These are phyloP conservation scores for Fusarium nelsonii DNA, from an alignment of 2,329 filamentous ascomycete genomes.

Conservation along the genomic window DNA sequence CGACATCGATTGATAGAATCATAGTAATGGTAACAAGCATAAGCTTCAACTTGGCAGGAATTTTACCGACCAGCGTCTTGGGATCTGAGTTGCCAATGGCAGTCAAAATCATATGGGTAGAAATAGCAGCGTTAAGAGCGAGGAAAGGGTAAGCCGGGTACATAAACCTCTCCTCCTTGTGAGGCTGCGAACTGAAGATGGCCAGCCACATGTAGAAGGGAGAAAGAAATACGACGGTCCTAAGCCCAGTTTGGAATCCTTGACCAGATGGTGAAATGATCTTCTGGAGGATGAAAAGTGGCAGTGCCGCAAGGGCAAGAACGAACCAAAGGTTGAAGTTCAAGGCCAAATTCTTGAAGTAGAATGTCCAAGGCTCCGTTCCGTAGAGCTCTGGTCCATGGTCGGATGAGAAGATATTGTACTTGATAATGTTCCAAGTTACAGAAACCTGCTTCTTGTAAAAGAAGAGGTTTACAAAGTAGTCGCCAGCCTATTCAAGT, in stretches of 20 bases:
- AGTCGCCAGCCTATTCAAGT: conserved; percentile 70
- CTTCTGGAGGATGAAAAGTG: conserved; percentile 81
- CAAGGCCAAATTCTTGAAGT: conserved; percentile 87
- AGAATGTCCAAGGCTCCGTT: conserved; percentile 97
- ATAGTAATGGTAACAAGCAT: conserved; percentile 70
- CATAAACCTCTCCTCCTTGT: conserved; percentile 99
- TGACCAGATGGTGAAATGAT: conserved; percentile 70
- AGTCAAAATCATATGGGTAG: conserved; percentile 82
- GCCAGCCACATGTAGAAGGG: conserved; percentile 96
- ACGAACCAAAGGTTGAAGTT: conserved; percentile 98
- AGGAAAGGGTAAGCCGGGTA: conserved; percentile 95
- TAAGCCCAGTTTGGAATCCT: conserved; percentile 76
- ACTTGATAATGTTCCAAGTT: conserved; percentile 92
- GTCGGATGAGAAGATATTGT: conserved; percentile 89
- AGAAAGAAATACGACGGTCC: conserved; percentile 80
- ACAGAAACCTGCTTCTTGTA: conserved; percentile 84
- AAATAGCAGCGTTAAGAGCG: conserved; percentile 86
- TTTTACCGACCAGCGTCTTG: conserved; percentile 74
- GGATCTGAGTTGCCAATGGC: conserved; percentile 79
- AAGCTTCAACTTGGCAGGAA: conserved; percentile 82
- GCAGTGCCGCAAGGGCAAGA: conserved; percentile 79
- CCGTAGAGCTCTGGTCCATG: conserved; percentile 94
- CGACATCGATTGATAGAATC: conserved; percentile 72
- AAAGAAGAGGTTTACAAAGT: conserved; percentile 82
- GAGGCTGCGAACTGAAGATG: conserved; percentile 92